These are phyloP conservation scores for Hypomontagnella submonticulosa DNA, from an alignment of 495 filamentous ascomycete species.

Conservation along the genomic window DNA sequence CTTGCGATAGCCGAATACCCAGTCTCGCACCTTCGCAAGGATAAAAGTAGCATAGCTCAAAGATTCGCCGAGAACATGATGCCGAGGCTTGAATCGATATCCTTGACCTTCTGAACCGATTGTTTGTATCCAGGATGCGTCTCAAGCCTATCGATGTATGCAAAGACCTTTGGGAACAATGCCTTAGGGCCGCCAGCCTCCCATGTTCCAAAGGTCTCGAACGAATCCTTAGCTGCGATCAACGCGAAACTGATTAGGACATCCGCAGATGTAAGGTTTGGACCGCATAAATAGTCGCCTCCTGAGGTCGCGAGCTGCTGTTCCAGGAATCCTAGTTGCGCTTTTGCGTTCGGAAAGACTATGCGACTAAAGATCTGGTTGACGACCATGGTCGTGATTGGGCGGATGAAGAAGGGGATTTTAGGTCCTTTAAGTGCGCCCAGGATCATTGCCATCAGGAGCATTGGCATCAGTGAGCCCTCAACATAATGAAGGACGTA, in stretches of 20 bases:
- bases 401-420: slow-evolving; percentile 87
- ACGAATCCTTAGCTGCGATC: slow-evolving; percentile 65
- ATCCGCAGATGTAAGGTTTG: slow-evolving; percentile 78
- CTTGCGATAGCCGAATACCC: slow-evolving; percentile 4
- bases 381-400: slow-evolving; percentile 73
- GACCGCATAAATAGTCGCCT: slow-evolving; percentile 77
- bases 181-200: slow-evolving; percentile 36
- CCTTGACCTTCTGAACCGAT: slow-evolving; percentile 67
- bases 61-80: slow-evolving; percentile 29
- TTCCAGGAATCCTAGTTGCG: slow-evolving; percentile 79
- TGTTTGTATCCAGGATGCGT: slow-evolving; percentile 67
- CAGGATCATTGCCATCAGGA: slow-evolving; percentile 61
- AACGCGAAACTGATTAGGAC: slow-evolving; percentile 83
- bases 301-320: slow-evolving; percentile 71
- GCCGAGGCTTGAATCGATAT: slow-evolving; percentile 64
- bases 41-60: background rate
- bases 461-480: slow-evolving; percentile 71
- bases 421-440: slow-evolving; percentile 66
- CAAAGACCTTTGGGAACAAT: slow-evolving; percentile 60
- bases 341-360: slow-evolving; percentile 70
- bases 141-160: slow-evolving; percentile 72
- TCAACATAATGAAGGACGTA: slow-evolving; percentile 87
- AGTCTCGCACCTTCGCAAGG: background rate
- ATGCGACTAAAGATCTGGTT: slow-evolving; percentile 68
- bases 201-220: slow-evolving; percentile 58